A percentile compares a stretch with the other conserved stretches of the same genome.
Evolutionary conservation across 116 monocot species (phyloP).

Genomic region (Thalassia testudinum): DNA sequence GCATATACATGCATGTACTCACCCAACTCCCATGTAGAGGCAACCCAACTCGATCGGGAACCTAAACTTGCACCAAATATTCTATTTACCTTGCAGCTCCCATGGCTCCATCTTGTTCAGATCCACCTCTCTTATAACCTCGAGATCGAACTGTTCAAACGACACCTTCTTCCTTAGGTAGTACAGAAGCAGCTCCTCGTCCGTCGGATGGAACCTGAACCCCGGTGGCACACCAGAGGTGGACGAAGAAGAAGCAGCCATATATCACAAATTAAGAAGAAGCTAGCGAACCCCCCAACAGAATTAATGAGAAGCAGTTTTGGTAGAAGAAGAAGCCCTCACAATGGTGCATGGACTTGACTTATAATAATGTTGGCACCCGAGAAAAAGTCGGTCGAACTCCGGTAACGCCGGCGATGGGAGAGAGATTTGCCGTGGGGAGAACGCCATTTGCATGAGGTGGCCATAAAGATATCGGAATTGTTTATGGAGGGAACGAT

Average conservation of each 20-base stretch:
- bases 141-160: slow-evolving; percentile 19
- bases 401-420: slow-evolving; percentile 15
- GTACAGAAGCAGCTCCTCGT: slow-evolving; percentile 24
- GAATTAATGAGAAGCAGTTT: background rate
- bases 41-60: too few species aligned
- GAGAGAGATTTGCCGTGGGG: slow-evolving; percentile 9
- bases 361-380: background rate
- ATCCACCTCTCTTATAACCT: slow-evolving; percentile 24
- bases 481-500: slow-evolving; percentile 7
- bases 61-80: too few species aligned
- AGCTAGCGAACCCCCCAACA: background rate
- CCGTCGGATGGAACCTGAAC: slow-evolving; percentile 24
- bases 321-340: background rate
- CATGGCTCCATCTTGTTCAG: slow-evolving; percentile 25
- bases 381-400: slow-evolving; percentile 9
- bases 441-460: slow-evolving; percentile 11
- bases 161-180: slow-evolving; percentile 22
- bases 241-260: slow-evolving; percentile 8
- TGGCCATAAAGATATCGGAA: background rate
- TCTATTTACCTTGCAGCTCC: slow-evolving; percentile 23
- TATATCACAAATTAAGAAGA: background rate
- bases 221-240: slow-evolving; percentile 14
- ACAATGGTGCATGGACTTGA: background rate
- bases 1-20: too few species aligned
- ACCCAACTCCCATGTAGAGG: too few species aligned